phyloP scores from a whole-genome alignment of 1,139 yeast species.

The Pichiaceae sp. region DNA sequence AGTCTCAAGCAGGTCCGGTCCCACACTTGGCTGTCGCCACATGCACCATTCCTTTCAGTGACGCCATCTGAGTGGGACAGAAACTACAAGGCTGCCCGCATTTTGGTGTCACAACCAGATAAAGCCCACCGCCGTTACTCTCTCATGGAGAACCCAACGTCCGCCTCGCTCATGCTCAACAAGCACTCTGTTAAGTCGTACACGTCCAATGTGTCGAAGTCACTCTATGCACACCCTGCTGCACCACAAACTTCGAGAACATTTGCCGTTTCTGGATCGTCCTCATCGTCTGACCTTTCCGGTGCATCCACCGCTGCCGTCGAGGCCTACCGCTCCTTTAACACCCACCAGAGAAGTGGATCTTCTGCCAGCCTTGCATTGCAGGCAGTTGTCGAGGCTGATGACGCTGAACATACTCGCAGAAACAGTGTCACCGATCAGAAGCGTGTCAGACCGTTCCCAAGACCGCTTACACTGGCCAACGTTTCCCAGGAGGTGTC shows the following conservation, averaged over 20 bases:
- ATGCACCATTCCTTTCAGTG: slow-evolving; percentile 71
- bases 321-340: not conserved
- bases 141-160: slow-evolving; percentile 31
- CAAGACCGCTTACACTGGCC: slow-evolving; percentile 6
- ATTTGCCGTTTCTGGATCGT: slow-evolving; percentile 34
- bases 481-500: not conserved
- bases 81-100: slow-evolving; percentile 28
- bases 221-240: slow-evolving; percentile 36
- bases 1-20: slow-evolving; percentile 59
- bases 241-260: slow-evolving; percentile 51
- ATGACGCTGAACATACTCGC: slow-evolving; percentile 28
- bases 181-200: slow-evolving; percentile 34
- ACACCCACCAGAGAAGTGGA: slow-evolving; percentile 22
- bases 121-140: slow-evolving; percentile 30
- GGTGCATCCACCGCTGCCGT: not conserved
- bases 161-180: slow-evolving; percentile 24
- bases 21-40: slow-evolving; percentile 84
- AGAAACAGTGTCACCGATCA: slow-evolving; percentile 22
- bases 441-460: slow-evolving; percentile 6
- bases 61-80: slow-evolving; percentile 89
- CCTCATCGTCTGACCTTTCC: not conserved
- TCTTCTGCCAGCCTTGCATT: slow-evolving; percentile 56
- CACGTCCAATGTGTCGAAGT: slow-evolving; percentile 31
- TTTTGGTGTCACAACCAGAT: slow-evolving; percentile 19
- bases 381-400: slow-evolving; percentile 60